Evolutionary conservation across 2,329 filamentous ascomycete genomes (phyloP).

Genomic region (Phialophora expanda): DNA sequence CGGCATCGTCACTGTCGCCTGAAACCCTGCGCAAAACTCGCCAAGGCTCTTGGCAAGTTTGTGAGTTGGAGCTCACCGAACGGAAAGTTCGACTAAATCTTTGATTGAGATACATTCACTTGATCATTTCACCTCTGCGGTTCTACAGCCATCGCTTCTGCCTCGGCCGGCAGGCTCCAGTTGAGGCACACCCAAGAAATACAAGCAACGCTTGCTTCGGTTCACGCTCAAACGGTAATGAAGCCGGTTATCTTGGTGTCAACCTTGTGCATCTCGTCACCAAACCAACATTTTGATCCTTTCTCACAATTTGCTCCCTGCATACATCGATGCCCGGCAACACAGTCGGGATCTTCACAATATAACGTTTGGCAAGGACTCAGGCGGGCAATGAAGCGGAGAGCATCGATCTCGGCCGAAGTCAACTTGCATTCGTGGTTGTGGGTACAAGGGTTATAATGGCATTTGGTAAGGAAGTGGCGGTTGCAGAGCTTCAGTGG

Average conservation of each 20-base stretch:
- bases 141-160: neutral
- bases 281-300: slow-evolving; percentile 39
- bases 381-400: slow-evolving; percentile 44
- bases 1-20: neutral
- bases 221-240: slow-evolving; percentile 13
- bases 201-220: neutral
- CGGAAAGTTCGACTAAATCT: neutral
- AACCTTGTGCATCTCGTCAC: slow-evolving; percentile 39
- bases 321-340: slow-evolving; percentile 42
- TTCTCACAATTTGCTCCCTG: slow-evolving; percentile 28
- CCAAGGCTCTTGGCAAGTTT: slow-evolving; percentile 20
- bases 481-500: slow-evolving; percentile 45
- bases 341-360: slow-evolving; percentile 42
- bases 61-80: neutral
- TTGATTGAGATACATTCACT: neutral
- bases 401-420: slow-evolving; percentile 38
- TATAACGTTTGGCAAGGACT: slow-evolving; percentile 40
- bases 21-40: neutral
- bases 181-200: too few species aligned
- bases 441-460: slow-evolving; percentile 40
- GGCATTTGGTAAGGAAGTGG: slow-evolving; percentile 42
- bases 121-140: neutral
- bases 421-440: slow-evolving; percentile 40
- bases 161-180: neutral
- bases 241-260: slow-evolving; percentile 33